Percentiles rank a stretch among this genome's conserved stretches.
Evolutionary conservation across 805 yeast species (phyloP).

Genomic region (Candida succiphila): DNA sequence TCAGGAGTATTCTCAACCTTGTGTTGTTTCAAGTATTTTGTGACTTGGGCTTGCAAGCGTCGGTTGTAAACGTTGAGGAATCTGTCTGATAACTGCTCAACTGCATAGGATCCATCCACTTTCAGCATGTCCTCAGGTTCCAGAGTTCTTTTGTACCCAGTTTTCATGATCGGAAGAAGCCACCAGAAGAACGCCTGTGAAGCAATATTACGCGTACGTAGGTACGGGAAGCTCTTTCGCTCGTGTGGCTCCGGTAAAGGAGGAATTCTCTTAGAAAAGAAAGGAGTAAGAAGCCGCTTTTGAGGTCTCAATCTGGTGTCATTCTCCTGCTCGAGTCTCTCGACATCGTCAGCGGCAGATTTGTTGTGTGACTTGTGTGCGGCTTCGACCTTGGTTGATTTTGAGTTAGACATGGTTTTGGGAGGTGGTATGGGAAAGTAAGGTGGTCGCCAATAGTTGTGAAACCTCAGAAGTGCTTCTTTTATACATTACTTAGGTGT

Average conservation of each 20-base stretch:
- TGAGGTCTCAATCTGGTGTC: slow-evolving; percentile 20
- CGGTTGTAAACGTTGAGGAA: slow-evolving; percentile 26
- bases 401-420: no score
- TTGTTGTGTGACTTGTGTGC: no score
- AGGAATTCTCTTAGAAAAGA: slow-evolving; percentile 30
- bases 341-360: no score
- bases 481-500: no score
- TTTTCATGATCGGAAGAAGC: slow-evolving; percentile 52
- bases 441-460: no score
- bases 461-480: no score
- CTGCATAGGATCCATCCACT: slow-evolving; percentile 31
- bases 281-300: slow-evolving; percentile 23
- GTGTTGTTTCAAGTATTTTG: slow-evolving; percentile 21
- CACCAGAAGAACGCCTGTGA: slow-evolving; percentile 49
- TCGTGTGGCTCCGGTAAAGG: slow-evolving; percentile 43
- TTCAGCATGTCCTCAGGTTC: slow-evolving; percentile 54
- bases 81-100: slow-evolving; percentile 25
- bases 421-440: no score
- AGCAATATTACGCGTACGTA: slow-evolving; percentile 29
- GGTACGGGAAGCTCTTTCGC: slow-evolving; percentile 34
- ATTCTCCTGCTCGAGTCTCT: no score
- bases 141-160: slow-evolving; percentile 65
- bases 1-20: slow-evolving; percentile 22
- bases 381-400: no score
- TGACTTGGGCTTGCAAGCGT: slow-evolving; percentile 21